Percentiles rank a stretch among this genome's conserved stretches.
Conservation (phyloP, 1,284 basidiomycete species). For the Lentinus polychrous region DNA sequence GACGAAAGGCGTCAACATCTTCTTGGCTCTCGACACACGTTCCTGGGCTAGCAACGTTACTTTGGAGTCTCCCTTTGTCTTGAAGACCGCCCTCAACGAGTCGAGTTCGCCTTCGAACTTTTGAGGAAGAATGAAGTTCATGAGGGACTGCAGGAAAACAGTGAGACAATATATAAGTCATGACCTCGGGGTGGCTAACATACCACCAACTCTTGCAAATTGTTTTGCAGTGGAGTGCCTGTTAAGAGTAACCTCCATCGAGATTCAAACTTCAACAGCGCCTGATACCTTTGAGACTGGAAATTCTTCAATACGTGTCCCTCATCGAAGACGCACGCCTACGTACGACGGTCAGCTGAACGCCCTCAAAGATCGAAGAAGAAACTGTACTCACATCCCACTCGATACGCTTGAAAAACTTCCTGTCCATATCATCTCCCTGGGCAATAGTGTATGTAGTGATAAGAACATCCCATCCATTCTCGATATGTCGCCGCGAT, state of each 20-base stretch:
- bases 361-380: background rate
- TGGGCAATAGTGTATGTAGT: conserved; percentile 96
- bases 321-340: conserved; percentile 93
- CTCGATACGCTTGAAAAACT: conserved; percentile 87
- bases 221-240: conserved; percentile 92
- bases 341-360: background rate
- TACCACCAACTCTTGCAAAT: conserved; percentile 92
- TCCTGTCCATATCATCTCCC: conserved; percentile 80
- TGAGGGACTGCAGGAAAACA: conserved; percentile 63
- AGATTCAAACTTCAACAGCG: conserved; percentile 80
- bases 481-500: conserved; percentile 35
- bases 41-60: conserved; percentile 84
- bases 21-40: conserved; percentile 90
- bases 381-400: conserved; percentile 71
- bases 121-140: conserved; percentile 96
- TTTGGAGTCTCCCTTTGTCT: conserved; percentile 85
- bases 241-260: conserved; percentile 92
- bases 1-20: conserved; percentile 99
- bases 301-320: conserved; percentile 97
- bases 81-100: conserved; percentile 91
- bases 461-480: conserved; percentile 87
- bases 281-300: conserved; percentile 90
- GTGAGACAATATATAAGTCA: conserved; percentile 1
- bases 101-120: conserved; percentile 77
- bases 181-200: conserved; percentile 26